phyloP scores from a whole-genome alignment of 768 basidiomycete species.

The Phlegmacium glaucopus region DNA sequence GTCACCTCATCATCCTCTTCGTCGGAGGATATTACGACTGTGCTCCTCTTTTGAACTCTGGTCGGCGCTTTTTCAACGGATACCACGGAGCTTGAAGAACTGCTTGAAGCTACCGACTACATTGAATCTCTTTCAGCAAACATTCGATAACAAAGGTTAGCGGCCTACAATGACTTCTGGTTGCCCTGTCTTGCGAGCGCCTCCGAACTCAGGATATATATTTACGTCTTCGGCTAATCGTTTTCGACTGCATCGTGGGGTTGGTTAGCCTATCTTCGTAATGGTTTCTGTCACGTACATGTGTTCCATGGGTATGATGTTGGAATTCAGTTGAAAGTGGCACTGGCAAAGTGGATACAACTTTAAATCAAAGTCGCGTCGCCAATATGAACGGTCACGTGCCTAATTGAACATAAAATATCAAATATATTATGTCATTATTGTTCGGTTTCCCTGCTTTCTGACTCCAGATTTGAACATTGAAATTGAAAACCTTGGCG shows the following conservation, averaged over 20 bases:
- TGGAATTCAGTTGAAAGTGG: too few species aligned
- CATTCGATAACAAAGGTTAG: not conserved
- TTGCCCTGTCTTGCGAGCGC: conserved; percentile 16
- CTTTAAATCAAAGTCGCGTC: conserved; percentile 19
- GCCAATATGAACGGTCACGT: conserved; percentile 22
- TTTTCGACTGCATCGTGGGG: conserved; percentile 22
- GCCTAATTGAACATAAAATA: conserved; percentile 10
- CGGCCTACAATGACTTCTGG: conserved; percentile 26
- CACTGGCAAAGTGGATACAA: conserved; percentile 1
- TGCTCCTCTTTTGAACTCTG: conserved; percentile 9
- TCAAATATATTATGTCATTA: too few species aligned
- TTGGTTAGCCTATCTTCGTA: not conserved
- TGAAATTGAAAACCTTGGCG: too few species aligned
- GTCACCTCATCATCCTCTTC: conserved; percentile 26
- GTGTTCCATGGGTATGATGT: conserved; percentile 32
- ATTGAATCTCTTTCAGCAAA: not conserved
- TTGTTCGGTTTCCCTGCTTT: too few species aligned
- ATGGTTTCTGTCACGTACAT: conserved; percentile 19
- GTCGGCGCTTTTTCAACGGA: conserved; percentile 8
- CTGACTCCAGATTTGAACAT: too few species aligned
- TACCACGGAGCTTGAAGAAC: conserved; percentile 14
- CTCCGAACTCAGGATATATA: conserved; percentile 32
- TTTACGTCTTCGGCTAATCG: conserved; percentile 26
- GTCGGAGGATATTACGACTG: conserved; percentile 35
- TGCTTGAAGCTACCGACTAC: conserved; percentile 27